Base-by-base conservation (phyloP, 2,329 filamentous ascomycete genomes). In the Aspergillus floridensis region DNA sequence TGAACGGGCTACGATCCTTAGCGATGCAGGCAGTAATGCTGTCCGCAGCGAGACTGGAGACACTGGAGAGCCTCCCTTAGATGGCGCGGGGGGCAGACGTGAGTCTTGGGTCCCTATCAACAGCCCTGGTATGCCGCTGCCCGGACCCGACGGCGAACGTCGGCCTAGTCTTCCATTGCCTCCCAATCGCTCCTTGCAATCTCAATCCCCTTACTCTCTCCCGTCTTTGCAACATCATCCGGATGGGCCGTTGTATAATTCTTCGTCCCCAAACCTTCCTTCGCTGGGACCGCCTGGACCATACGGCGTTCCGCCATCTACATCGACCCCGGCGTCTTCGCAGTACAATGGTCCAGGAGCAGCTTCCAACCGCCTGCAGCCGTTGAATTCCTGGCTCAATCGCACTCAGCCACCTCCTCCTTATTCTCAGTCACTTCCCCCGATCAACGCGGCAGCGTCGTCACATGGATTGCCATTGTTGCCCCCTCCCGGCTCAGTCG, bases 31-130 rank as follows among this genome's bases (percentile, higher is more conserved):
- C 21, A 79, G 75, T 66, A 75, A 75, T 49, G 70, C 73, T 2
- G 73, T 77, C n/a, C 73, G 74, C 56, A 78, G 75, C 48, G 75
- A 77, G 21, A 61, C 74, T 1, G 74, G 73, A 1, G 74, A 76
- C 14, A 59, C 59, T 6, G 53, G 63, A 8, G 76, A 77, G 5
- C 63, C 65, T 35, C 59, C 65, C 24, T 58, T 68, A 12, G 74
- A 75, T 21, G 70, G 74, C 10, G 69, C 66, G 12, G 64, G 68
- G 31, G 69, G 66, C 19, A 72, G 75, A 48, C 74, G 76, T n/a
- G 76, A 78, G 52, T 76, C 75, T 3, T 78, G 76, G 76, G 71
- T 77, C 0, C 70, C 76, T 0, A 65, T 79, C 59, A 78, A 78
- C 64, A 75, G 69, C 54, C 70, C 73, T 4, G 70, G 71, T 3